Evolutionary conservation across 2,329 filamentous ascomycete species (phyloP).

Genomic region (Aspergillus sojae): DNA sequence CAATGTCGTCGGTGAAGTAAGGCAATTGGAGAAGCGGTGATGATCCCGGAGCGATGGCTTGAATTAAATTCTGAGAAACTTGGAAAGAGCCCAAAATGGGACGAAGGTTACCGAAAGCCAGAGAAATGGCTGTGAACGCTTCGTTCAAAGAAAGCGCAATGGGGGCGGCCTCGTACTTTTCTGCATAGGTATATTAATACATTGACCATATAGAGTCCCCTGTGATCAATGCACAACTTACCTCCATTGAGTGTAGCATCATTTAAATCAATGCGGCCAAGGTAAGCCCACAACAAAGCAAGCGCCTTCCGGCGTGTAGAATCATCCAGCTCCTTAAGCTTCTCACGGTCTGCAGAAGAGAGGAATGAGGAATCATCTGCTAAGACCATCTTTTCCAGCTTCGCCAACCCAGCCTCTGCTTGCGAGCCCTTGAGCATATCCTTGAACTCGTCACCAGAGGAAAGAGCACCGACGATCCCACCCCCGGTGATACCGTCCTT

Average conservation of each 20-base stretch:
- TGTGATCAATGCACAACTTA: slow-evolving; percentile 20
- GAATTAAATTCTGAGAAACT: slow-evolving; percentile 82
- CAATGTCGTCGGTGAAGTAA: slow-evolving; percentile 70
- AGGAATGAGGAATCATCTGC: slow-evolving; percentile 62
- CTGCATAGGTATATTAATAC: slow-evolving; percentile 35
- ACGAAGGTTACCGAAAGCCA: slow-evolving; percentile 81
- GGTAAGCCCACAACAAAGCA: slow-evolving; percentile 90
- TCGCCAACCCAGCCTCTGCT: slow-evolving; percentile 77
- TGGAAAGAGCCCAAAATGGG: slow-evolving; percentile 82
- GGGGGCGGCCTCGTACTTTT: slow-evolving; percentile 88
- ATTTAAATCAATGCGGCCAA: slow-evolving; percentile 82
- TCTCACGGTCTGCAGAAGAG: slow-evolving; percentile 72
- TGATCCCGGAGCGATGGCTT: slow-evolving; percentile 79
- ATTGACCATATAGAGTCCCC: neutral
- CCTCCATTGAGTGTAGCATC: slow-evolving; percentile 74
- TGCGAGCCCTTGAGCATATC: slow-evolving; percentile 74
- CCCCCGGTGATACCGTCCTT: slow-evolving; percentile 80
- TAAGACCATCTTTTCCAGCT: slow-evolving; percentile 80
- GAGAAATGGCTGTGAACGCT: slow-evolving; percentile 81
- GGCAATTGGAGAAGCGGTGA: slow-evolving; percentile 92
- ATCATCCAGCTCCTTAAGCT: slow-evolving; percentile 78
- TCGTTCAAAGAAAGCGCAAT: slow-evolving; percentile 83
- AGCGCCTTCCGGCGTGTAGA: slow-evolving; percentile 81
- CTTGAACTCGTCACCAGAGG: slow-evolving; percentile 83
- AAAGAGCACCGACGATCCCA: slow-evolving; percentile 78